phyloP scores from a whole-genome alignment of 2,329 filamentous ascomycete genomes.

The Penicillium sp. region DNA sequence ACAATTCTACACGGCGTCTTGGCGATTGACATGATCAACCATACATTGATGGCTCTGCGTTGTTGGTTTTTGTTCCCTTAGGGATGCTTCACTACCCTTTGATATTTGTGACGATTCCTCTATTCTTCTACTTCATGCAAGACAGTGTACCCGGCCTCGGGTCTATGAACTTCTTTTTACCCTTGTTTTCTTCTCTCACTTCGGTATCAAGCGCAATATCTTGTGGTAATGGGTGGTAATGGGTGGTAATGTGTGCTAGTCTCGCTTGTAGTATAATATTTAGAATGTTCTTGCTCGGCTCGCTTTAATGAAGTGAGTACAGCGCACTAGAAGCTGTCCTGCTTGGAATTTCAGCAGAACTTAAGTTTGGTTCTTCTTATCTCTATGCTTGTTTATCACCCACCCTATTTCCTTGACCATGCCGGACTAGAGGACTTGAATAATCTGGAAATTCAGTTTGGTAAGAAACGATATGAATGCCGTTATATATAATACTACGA shows the following conservation, averaged over 20 bases:
- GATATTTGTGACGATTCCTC: neutral
- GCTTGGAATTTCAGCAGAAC: neutral
- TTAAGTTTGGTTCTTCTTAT: neutral
- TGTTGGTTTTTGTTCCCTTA: neutral
- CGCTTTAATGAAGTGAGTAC: neutral
- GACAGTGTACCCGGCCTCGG: neutral
- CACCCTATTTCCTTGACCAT: neutral
- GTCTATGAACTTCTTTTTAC: neutral
- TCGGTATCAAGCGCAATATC: neutral
- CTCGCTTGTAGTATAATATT: neutral
- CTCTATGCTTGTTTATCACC: neutral
- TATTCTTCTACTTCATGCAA: neutral
- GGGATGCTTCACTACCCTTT: neutral
- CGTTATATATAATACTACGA: neutral
- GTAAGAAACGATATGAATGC: neutral
- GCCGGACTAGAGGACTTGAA: neutral
- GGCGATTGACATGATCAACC: constrained; percentile 7
- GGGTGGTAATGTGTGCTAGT: neutral
- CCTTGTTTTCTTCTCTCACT: neutral
- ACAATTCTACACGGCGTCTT: constrained; percentile 15
- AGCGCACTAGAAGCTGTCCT: neutral
- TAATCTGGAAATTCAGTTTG: neutral
- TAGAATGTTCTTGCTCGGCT: neutral
- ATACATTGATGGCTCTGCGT: constrained; percentile 1
- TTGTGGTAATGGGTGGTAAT: neutral